A percentile compares a stretch with the other conserved stretches of the same genome.
phyloP scores from a whole-genome alignment of 2,329 filamentous ascomycete genomes.

The Pseudopyricularia javanii region DNA sequence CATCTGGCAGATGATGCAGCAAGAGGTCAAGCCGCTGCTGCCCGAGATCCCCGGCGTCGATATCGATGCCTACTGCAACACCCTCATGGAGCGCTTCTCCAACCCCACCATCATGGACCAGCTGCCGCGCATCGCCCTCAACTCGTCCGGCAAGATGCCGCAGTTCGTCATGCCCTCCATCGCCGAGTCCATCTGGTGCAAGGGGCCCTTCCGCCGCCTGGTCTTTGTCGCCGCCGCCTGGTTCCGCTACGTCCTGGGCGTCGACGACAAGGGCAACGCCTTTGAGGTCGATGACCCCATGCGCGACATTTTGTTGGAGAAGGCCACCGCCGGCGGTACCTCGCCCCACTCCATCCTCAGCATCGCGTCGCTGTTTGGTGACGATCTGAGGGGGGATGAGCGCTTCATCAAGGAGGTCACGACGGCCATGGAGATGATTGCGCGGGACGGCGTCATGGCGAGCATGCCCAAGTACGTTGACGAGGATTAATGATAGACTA shows the following conservation, averaged over 20 bases:
- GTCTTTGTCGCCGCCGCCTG: slow-evolving; percentile 34
- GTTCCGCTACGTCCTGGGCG: slow-evolving; percentile 38
- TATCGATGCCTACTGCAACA: slow-evolving; percentile 38
- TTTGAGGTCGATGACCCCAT: slow-evolving; percentile 33
- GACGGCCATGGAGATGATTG: slow-evolving; percentile 32
- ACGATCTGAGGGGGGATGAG: slow-evolving; percentile 34
- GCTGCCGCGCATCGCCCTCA: slow-evolving; percentile 36
- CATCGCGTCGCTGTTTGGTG: slow-evolving; percentile 35
- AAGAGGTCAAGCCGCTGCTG: slow-evolving; percentile 39
- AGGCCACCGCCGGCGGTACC: slow-evolving; percentile 28
- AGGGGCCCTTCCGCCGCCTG: slow-evolving; percentile 30
- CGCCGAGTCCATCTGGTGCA: slow-evolving; percentile 31
- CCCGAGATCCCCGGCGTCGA: slow-evolving; percentile 36
- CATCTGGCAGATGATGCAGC: slow-evolving; percentile 41
- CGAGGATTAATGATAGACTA: too few species aligned
- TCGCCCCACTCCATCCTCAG: slow-evolving; percentile 28
- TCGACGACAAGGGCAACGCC: slow-evolving; percentile 31
- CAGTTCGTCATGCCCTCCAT: slow-evolving; percentile 37
- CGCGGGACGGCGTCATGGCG: slow-evolving; percentile 32
- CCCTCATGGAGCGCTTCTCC: slow-evolving; percentile 39
- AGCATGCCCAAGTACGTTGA: slow-evolving; percentile 36
- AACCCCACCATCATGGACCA: slow-evolving; percentile 45
- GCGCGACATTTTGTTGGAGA: slow-evolving; percentile 31
- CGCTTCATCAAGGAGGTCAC: slow-evolving; percentile 32
- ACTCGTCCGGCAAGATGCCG: slow-evolving; percentile 40